Base-by-base conservation (phyloP, 208 protist genomes). In the Trichomonas gallinae region DNA sequence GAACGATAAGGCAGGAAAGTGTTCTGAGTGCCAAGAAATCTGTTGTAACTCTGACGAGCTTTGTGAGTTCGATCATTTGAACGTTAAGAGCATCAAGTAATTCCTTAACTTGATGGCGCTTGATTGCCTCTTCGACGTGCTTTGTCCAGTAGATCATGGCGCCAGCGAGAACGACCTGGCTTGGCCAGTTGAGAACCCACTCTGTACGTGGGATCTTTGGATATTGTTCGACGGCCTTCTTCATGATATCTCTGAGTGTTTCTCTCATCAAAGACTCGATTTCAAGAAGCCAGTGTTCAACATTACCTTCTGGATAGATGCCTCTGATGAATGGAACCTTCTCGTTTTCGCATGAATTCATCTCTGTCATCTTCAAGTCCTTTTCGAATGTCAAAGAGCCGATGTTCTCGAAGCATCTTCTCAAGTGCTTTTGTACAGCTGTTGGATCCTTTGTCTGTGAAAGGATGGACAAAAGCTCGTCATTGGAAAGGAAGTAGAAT, bases 381-480 rank as follows among this genome's bases (percentile, higher is more conserved):
- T 98, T 97, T 96, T 98, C 98, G 13, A 98, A 98, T 6, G 97
- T 97, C 51, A 98, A 96, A 51, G 89, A 96, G 10, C 96, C 34
- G 45, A 99, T 97, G 31, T 98, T 99, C 97, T 99, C 98, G 97
- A 99, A 99, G 98, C 98, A 99, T 97, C 99, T 99, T 82, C 98
- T 98, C 81, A 99, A 97, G 97, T 99, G 99, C 63, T 98, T 98
- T 98, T 99, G 99, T 49, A 99, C 98, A 97, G 99, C 99, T 91
- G 98, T 97, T 4, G 99, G 99, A 96, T 99, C 98, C 96, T 99
- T 99, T 11, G 97, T 98, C 98, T 99, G 98, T 11, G 99, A 99
- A 13, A 99, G 97, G 93, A 99, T 99, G 97, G 99, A 98, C 26
- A 99, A 98, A 96, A 99, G 97, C 97, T 99, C 99, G 97, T 99